Conservation (phyloP, 129 eudicot species). For the Ambrosia artemisiifolia region DNA sequence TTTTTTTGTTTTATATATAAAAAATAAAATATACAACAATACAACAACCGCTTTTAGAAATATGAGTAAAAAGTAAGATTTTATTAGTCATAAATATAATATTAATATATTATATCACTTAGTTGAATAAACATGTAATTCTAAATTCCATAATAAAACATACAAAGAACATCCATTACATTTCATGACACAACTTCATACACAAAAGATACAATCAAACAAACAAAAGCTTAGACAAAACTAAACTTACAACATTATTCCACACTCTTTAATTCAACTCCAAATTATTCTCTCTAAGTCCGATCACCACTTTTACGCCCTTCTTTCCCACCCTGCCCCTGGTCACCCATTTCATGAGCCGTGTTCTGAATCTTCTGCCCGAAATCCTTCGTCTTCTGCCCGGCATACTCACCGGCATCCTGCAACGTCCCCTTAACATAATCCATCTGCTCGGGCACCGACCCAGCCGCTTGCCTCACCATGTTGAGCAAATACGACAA, state of each 20-base stretch:
- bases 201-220: background rate
- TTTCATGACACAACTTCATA: background rate
- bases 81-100: no score
- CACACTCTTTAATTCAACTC: background rate
- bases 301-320: constrained; percentile 21
- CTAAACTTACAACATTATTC: constrained; percentile 12
- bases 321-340: constrained; percentile 26
- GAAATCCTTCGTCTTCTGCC: constrained; percentile 45
- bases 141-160: background rate
- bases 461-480: constrained; percentile 28
- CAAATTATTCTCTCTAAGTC: constrained; percentile 11
- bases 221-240: background rate
- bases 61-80: no score
- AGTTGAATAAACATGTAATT: no score
- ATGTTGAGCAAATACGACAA: constrained; percentile 61
- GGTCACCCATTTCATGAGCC: constrained; percentile 42
- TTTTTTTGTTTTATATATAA: no score
- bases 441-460: constrained; percentile 37
- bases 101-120: no score
- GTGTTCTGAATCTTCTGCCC: constrained; percentile 47
- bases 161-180: background rate
- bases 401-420: constrained; percentile 40
- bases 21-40: no score
- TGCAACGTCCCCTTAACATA: constrained; percentile 32
- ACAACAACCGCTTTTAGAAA: no score